phyloP scores from a whole-genome alignment of 768 basidiomycete genomes.

The Gymnopilus junonius region DNA sequence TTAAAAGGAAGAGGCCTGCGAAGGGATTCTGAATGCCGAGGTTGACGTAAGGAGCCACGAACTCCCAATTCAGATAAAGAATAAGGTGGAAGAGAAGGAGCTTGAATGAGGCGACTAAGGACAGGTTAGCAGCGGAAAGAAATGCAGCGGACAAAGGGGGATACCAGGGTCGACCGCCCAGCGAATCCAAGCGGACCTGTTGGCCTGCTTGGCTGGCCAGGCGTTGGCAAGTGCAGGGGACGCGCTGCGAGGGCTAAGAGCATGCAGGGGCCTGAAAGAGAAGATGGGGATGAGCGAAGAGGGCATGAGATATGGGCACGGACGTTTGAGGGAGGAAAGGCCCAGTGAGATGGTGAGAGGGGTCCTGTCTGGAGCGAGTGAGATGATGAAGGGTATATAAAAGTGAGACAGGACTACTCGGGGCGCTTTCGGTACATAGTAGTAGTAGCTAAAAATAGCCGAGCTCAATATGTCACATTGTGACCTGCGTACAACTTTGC shows the following conservation, averaged over 20 bases:
- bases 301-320: conserved; percentile 24
- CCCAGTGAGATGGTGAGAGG: conserved; percentile 62
- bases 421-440: too few species aligned
- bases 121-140: background rate
- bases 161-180: conserved; percentile 81
- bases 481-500: conserved; percentile 11
- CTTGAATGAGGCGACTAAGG: conserved; percentile 65
- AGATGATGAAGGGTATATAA: background rate
- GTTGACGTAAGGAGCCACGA: conserved; percentile 49
- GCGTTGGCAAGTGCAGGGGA: conserved; percentile 33
- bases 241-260: conserved; percentile 29
- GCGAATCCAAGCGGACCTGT: conserved; percentile 48
- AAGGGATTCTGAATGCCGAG: conserved; percentile 72
- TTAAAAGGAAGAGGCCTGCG: conserved; percentile 69
- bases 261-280: conserved; percentile 43
- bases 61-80: conserved; percentile 68
- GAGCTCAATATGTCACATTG: conserved; percentile 2
- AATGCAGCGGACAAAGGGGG: conserved; percentile 10
- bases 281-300: background rate
- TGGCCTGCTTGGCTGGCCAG: conserved; percentile 12
- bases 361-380: conserved; percentile 54
- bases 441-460: too few species aligned
- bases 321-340: conserved; percentile 70
- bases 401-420: background rate
- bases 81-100: conserved; percentile 64